Evolutionary conservation across 441 rosid species (phyloP), one percentile per base, ranked within the genome.

Genomic region (Pelargonium exstipulatum): DNA sequence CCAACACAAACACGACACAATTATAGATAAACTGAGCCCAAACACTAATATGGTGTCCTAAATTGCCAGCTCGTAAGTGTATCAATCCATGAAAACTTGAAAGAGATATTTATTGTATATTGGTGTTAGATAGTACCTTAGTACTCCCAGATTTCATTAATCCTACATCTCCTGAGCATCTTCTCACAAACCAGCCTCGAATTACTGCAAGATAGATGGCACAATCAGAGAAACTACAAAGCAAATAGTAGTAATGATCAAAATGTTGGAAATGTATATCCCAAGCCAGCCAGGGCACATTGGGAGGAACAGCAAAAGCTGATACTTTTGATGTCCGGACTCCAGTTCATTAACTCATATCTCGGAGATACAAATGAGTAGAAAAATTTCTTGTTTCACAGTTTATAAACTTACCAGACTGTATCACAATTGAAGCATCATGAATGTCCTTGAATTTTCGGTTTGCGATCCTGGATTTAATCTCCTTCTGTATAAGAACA

Each of bases 121-220:
- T 42, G 46, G 46, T 0, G 46, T 42, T 42, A 42, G 46, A 62
- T 9, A 40, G 42, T 86, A 95, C 97, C 96, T 87, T 84, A 13
- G 69, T 13, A 62, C 72, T 80, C 29, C 79, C 86, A 73, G 90
- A 80, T 66, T 76, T 82, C 75, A 89, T 57, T 74, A 87, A 82
- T 72, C 92, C 88, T 67, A 83, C 68, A 74, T 92, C 86, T 67
- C 95, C 96, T 0, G 98, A 88, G 82, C 95, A 95, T 84, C 91
- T 86, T 84, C 99, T 85, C 69, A 89, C 96, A 85, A 92, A 76
- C 91, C 94, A 90, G 69, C 98, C 99, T 66, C 99, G 99, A 76
- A 92, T 82, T 66, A 64, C 99, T 95, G 83, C 84, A 84, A 51
- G 24, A 75, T 49, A 67, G 10, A 29, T 35, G 42, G 48, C 1